Base-by-base conservation (phyloP, 179 eudicot genomes). In the Silene vulgaris region DNA sequence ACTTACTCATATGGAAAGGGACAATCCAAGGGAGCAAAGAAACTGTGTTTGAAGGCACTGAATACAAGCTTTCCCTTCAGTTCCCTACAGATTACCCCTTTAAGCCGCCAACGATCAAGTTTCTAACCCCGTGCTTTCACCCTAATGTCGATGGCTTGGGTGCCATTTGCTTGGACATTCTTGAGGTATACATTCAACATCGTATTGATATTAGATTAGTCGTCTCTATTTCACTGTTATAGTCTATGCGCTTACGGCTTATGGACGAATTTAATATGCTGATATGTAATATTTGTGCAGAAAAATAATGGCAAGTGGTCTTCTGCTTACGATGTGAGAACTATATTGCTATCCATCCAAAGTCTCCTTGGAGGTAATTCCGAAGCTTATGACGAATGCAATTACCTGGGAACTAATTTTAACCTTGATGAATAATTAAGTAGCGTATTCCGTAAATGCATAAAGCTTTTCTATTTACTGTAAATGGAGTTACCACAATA, bases 1-100 rank as follows among this genome's bases (percentile, higher is more conserved):
- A 95, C 83, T 87, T 95, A 62, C 89, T 89, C 74, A 82, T 76
- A 69, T 95, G 99, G 99, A 92, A 92, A 89, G 99, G 97, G 48
- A 95, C 97, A 11, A 95, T 95, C 56, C 82, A 78, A 12, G 99
- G 99, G 17, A 95, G 97, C 87, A 90, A 88, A 85, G 99, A 89
- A 19, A 95, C 99, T 4, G 99, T 95, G 0, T 95, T 95, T 78
- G 99, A 95, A 89, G 96, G 93, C 83, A 95, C 97, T 9, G 97
- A 89, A 35, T 95, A 95, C 78, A 95, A 89, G 77, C 85, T 95
- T 20, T 71, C 86, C 5, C 96, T 95, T 60, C 76, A 77, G 4
- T 90, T 95, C 71, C 93, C 97, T 0, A 80, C 85, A 8, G 99
- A 95, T 76, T 95, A 95, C 57, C 99, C 99, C 4, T 95, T 92